Conservation (phyloP, 306 rosid species). For the Gynostemma pentaphyllum region DNA sequence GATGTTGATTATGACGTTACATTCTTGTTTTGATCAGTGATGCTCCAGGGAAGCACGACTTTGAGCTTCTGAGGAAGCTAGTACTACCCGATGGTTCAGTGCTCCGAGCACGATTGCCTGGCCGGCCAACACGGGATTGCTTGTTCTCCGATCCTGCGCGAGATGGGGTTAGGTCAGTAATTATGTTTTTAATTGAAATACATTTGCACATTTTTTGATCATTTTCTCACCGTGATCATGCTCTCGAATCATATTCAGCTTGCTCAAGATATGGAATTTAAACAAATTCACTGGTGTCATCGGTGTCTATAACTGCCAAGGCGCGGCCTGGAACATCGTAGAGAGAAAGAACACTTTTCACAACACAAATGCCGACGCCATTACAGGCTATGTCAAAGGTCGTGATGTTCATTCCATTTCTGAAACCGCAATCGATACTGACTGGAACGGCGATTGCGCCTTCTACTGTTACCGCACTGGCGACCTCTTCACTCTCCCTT, state of each 20-base stretch:
- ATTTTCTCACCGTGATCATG: no score
- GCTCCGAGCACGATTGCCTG: slow-evolving; percentile 69
- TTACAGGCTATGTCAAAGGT: slow-evolving; percentile 48
- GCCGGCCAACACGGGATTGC: slow-evolving; percentile 81
- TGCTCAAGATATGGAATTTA: slow-evolving; percentile 96
- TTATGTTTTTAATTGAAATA: neutral
- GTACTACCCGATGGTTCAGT: slow-evolving; percentile 77
- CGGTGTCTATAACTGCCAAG: slow-evolving; percentile 89
- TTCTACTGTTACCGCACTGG: slow-evolving; percentile 28
- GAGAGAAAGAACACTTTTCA: slow-evolving; percentile 70
- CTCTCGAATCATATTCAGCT: slow-evolving; percentile 17
- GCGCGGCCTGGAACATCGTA: slow-evolving; percentile 72
- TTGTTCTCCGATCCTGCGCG: slow-evolving; percentile 77
- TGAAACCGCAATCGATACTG: slow-evolving; percentile 20
- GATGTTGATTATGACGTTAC: neutral
- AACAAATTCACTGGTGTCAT: slow-evolving; percentile 62
- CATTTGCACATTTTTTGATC: neutral
- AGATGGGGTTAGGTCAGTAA: slow-evolving; percentile 41
- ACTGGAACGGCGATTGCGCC: slow-evolving; percentile 74
- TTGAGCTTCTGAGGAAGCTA: slow-evolving; percentile 54
- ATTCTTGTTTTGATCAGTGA: slow-evolving; percentile 31
- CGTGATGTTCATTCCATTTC: slow-evolving; percentile 59
- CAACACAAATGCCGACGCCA: slow-evolving; percentile 25
- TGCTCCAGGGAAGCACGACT: slow-evolving; percentile 74
- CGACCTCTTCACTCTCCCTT: slow-evolving; percentile 42